Conservation (phyloP, 1,284 basidiomycete species). For the Mycena sp. region DNA sequence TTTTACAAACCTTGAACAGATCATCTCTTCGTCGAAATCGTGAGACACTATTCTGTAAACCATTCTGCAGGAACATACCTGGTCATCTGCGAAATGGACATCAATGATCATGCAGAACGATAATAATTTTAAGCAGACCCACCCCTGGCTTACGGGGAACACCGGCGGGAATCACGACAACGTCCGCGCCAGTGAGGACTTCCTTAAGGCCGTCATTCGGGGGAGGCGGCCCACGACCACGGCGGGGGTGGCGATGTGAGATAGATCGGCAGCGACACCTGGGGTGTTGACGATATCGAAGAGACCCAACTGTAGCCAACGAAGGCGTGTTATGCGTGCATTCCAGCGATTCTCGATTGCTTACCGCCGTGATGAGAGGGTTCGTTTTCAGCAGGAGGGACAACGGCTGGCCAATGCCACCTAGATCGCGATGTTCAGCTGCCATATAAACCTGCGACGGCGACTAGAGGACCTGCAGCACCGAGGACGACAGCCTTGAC, state of each 20-base stretch:
- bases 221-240: slow-evolving; percentile 83
- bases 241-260: slow-evolving; percentile 85
- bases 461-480: slow-evolving; percentile 74
- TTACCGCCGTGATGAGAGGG: slow-evolving; percentile 81
- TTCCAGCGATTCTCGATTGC: slow-evolving; percentile 13
- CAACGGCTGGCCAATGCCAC: slow-evolving; percentile 93
- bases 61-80: slow-evolving; percentile 57
- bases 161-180: slow-evolving; percentile 97
- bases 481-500: slow-evolving; percentile 94
- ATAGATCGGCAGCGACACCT: slow-evolving; percentile 95
- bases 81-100: slow-evolving; percentile 67
- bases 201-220: slow-evolving; percentile 85
- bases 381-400: slow-evolving; percentile 91
- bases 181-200: slow-evolving; percentile 84
- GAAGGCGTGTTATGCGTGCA: background rate
- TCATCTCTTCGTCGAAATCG: slow-evolving; percentile 70
- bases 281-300: slow-evolving; percentile 98
- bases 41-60: slow-evolving; percentile 9
- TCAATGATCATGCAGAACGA: slow-evolving; percentile 2
- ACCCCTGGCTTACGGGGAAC: slow-evolving; percentile 96
- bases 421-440: slow-evolving; percentile 46
- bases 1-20: slow-evolving; percentile 94
- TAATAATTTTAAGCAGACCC: slow-evolving; percentile 42
- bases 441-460: background rate
- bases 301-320: slow-evolving; percentile 71